These are phyloP conservation scores for Ustilago xerochloae DNA, from an alignment of 1,284 basidiomycete genomes.

Conservation along the genomic window DNA sequence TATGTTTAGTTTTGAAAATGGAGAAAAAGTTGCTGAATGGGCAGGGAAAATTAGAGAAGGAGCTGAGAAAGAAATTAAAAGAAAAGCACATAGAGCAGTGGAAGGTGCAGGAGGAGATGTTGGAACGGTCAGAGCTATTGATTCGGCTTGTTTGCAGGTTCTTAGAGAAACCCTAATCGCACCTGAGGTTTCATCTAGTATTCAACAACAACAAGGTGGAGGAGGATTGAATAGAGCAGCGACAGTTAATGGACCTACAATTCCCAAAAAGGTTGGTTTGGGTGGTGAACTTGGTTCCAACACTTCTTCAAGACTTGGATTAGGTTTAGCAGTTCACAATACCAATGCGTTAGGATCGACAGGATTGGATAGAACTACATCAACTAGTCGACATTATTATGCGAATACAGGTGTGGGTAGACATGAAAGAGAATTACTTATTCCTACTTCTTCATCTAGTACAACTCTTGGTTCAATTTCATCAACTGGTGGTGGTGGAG, in stretches of 20 bases:
- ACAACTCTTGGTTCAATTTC: neutral
- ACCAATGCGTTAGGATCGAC: no score
- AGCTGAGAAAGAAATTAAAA: constrained; percentile 13
- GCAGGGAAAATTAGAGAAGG: constrained; percentile 6
- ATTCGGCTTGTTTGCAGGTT: constrained; percentile 45
- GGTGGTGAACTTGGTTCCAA: constrained; percentile 1
- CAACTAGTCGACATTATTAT: constrained; percentile 54
- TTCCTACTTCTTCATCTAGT: neutral
- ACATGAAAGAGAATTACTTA: constrained; percentile 35
- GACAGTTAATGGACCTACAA: constrained; percentile 4
- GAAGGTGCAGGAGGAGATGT: neutral
- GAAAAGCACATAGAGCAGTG: neutral
- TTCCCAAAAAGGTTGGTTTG: neutral
- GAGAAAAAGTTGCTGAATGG: constrained; percentile 24
- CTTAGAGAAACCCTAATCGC: constrained; percentile 52
- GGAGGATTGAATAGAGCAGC: constrained; percentile 10
- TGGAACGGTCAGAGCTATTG: constrained; percentile 11
- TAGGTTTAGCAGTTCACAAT: neutral
- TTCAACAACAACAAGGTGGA: neutral
- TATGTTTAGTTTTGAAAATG: constrained; percentile 58
- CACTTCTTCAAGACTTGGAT: neutral
- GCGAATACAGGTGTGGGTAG: constrained; percentile 21
- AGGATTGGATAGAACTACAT: constrained; percentile 38
- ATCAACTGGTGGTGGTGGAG: neutral
- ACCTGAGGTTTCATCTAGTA: constrained; percentile 1